These are phyloP conservation scores for Yarrowia deformans DNA, from an alignment of 805 yeast species.

Conservation along the genomic window DNA sequence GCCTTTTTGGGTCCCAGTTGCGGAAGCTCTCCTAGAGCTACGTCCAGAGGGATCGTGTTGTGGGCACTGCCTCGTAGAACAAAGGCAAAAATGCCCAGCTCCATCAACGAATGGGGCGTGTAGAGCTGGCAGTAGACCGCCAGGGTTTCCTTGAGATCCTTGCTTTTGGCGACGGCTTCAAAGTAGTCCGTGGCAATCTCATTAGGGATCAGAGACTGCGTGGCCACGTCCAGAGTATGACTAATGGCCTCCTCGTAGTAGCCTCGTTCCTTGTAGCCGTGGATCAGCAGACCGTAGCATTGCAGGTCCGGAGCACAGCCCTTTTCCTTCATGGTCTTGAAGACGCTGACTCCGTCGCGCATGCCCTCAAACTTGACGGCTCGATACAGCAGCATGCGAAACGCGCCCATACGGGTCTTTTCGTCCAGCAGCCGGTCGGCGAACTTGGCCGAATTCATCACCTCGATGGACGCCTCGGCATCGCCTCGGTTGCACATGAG, in stretches of 20 bases:
- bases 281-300: conserved; percentile 20
- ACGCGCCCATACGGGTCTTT: conserved; percentile 5
- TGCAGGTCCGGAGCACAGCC: conserved; percentile 13
- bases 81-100: conserved; percentile 27
- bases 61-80: conserved; percentile 23
- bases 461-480: conserved; percentile 31
- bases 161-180: conserved; percentile 21
- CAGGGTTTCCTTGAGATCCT: neutral
- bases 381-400: conserved; percentile 33
- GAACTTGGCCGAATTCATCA: conserved; percentile 31
- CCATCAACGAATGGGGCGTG: conserved; percentile 1
- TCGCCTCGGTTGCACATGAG: conserved; percentile 36
- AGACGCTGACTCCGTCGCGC: conserved; percentile 20
- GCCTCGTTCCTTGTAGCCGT: conserved; percentile 38
- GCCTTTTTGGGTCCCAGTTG: neutral
- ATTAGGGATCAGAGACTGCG: neutral
- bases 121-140: conserved; percentile 20
- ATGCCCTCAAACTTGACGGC: conserved; percentile 38
- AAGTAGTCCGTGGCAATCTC: conserved; percentile 32
- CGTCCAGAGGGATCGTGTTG: neutral
- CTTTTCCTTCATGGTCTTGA: conserved; percentile 19
- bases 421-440: conserved; percentile 2
- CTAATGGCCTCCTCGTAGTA: conserved; percentile 33
- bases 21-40: conserved; percentile 16
- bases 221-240: conserved; percentile 10